These are phyloP conservation scores for Trichosporon sp. DNA, from an alignment of 1,284 basidiomycete species.

Conservation along the genomic window DNA sequence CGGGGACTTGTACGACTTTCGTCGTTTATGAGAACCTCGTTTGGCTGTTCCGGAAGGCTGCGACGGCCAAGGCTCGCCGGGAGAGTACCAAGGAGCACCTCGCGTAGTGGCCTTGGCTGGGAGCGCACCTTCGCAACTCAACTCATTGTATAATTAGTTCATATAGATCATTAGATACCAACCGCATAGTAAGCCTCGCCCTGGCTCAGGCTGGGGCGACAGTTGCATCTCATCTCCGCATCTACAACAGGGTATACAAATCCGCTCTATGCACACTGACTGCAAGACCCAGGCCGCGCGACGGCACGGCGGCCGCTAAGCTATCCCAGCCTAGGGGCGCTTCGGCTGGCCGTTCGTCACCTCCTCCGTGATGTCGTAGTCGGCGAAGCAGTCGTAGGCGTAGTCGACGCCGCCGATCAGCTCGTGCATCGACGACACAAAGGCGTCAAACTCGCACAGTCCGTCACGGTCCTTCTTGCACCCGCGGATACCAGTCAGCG, in stretches of 20 bases:
- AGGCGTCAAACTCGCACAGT: constrained; percentile 55
- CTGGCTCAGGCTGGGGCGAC: not conserved
- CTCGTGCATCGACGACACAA: constrained; percentile 53
- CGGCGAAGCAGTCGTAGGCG: constrained; percentile 31
- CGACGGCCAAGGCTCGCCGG: constrained; percentile 21
- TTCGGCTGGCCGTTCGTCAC: not conserved
- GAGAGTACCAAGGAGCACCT: constrained; percentile 7
- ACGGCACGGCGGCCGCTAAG: no score
- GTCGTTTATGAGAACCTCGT: constrained; percentile 96
- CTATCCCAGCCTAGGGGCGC: not conserved
- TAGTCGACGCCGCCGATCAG: constrained; percentile 51
- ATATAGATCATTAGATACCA: not conserved
- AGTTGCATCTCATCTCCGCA: not conserved
- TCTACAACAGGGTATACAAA: not conserved
- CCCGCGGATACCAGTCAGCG: constrained; percentile 57
- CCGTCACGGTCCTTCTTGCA: constrained; percentile 55
- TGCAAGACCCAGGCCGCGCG: no score
- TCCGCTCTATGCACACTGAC: not conserved
- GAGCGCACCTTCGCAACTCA: not conserved
- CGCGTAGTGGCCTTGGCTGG: not conserved
- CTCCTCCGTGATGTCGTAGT: constrained; percentile 4
- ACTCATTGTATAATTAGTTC: not conserved
- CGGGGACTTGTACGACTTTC: constrained; percentile 96
- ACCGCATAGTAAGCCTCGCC: not conserved
- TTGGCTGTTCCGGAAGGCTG: constrained; percentile 62